Conservation (phyloP, 768 basidiomycete species). For the Boletus eberwhitei region DNA sequence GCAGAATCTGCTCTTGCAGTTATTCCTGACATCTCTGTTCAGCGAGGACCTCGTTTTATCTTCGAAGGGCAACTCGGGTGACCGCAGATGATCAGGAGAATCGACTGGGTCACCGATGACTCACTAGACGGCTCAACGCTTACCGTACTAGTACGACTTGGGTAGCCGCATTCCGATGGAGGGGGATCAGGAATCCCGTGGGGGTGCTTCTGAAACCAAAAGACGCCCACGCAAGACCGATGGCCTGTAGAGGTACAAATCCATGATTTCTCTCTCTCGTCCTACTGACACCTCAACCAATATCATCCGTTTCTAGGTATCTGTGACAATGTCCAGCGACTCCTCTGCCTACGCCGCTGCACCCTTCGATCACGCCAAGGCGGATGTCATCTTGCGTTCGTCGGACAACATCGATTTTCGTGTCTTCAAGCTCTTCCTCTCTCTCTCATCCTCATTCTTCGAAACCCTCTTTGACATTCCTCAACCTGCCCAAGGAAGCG, state of each 20-base stretch:
- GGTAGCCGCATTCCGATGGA: background rate
- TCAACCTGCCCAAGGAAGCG: constrained; percentile 12
- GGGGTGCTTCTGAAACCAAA: background rate
- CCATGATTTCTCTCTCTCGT: background rate
- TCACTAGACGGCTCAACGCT: background rate
- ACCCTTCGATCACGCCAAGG: constrained; percentile 21
- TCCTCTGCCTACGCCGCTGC: constrained; percentile 7
- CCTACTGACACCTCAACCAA: background rate
- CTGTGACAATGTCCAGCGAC: background rate
- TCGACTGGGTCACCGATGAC: background rate
- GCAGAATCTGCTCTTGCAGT: background rate
- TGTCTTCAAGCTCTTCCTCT: constrained; percentile 27
- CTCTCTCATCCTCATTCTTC: constrained; percentile 30
- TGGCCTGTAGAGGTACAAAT: background rate
- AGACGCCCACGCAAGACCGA: no score
- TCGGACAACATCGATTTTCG: constrained; percentile 30
- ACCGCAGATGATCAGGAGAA: background rate
- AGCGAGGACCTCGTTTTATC: background rate
- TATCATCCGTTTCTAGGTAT: background rate
- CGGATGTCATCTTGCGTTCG: constrained; percentile 27
- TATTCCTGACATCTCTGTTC: background rate
- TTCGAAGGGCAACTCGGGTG: background rate
- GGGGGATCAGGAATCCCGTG: background rate
- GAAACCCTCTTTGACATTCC: constrained; percentile 31
- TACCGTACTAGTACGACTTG: background rate